Percentiles rank a stretch among this genome's conserved stretches.
Conservation (phyloP, 2,329 filamentous ascomycete species). For the Diaporthe nobilis region DNA sequence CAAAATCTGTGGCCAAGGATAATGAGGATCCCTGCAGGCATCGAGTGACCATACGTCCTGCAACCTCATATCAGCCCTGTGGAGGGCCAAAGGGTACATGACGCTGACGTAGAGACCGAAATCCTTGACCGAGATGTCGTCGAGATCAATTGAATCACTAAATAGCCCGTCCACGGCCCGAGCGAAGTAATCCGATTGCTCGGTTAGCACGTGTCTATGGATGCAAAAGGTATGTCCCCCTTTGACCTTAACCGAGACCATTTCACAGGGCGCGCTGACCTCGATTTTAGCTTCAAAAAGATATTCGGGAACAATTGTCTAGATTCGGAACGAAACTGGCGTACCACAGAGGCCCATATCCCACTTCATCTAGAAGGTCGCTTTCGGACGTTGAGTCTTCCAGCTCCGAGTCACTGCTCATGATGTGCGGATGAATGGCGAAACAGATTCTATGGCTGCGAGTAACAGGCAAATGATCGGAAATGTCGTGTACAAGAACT, state of each 20-base stretch:
- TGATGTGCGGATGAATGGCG: not conserved
- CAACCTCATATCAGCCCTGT: no score
- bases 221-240: slow-evolving; percentile 39
- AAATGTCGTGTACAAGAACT: not conserved
- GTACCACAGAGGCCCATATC: not conserved
- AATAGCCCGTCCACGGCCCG: slow-evolving; percentile 43
- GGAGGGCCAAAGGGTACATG: no score
- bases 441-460: fast-evolving
- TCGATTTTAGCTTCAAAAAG: not conserved
- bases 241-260: slow-evolving; percentile 42
- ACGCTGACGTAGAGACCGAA: slow-evolving; percentile 46
- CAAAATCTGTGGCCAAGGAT: slow-evolving; percentile 43
- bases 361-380: not conserved
- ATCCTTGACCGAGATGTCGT: slow-evolving; percentile 41
- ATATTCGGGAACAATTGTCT: not conserved
- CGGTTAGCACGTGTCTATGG: slow-evolving; percentile 43
- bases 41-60: no score
- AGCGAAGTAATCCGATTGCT: slow-evolving; percentile 44
- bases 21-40: no score
- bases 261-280: slow-evolving; percentile 36
- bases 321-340: not conserved
- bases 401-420: not conserved
- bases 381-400: not conserved
- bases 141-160: slow-evolving; percentile 40
- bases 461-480: not conserved